Evolutionary conservation across 176 grass and related monocot species (phyloP), one percentile per base, ranked within the genome.

Genomic region (Oryza meyeriana): DNA sequence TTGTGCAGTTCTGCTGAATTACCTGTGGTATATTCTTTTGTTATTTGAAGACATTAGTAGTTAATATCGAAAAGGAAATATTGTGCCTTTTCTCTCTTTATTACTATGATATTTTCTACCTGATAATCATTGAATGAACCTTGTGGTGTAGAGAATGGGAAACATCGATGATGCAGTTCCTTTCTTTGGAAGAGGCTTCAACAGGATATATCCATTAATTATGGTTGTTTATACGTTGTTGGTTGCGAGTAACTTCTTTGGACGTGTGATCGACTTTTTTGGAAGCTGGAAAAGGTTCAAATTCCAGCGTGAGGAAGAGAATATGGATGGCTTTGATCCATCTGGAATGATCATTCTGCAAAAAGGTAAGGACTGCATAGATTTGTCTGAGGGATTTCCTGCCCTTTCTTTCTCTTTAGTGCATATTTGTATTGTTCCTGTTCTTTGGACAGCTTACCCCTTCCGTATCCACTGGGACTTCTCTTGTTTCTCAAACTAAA

Each of bases 151-250:
- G 96, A 99, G 96, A 86, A 99, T 99, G 96, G 96, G 96, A 16
- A 99, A 99, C 73, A 95, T 99, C 44, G 96, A 99, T 73, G 96
- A 99, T 20, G 96, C 96, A 2, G 96, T 99, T 65, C 96, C 96
- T 88, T 99, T 99, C 89, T 99, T 99, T 83, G 96, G 96, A 64
- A 99, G 90, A 87, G 93, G 96, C 36, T 99, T 99, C 83, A 99
- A 99, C 87, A 99, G 89, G 87, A 99, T 99, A 25, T 99, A 99
- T 72, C 96, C 96, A 57, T 83, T 99, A 64, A 94, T 99, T 85
- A 99, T 99, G 96, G 96, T 99, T 85, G 82, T 99, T 33, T 99
- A 99, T 86, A 99, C 96, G 0, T 77, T 99, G 47, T 76, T 99
- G 64, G 96, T 99, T 88, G 96, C 96, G 61, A 88, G 86, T 58